Base-by-base conservation (phyloP, 495 filamentous ascomycete species). In the Emericellopsis terricola region DNA sequence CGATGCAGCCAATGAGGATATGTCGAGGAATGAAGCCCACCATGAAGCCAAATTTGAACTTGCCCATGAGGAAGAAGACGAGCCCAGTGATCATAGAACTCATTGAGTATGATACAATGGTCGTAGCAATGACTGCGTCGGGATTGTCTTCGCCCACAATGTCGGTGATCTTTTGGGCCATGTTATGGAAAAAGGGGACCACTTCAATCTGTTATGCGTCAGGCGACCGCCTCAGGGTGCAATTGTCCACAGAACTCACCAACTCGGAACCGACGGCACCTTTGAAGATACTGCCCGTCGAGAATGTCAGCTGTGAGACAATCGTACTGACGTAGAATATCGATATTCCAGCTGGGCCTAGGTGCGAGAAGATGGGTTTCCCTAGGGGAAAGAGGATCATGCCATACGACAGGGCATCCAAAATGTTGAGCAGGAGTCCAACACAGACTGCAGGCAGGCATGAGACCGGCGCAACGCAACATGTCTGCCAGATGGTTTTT, bases 291-390 rank as follows among this genome's bases (percentile, higher is more conserved):
- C 84, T 93, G 4, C 82, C 81, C 4, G 73, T 68, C 2, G 87
- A 94, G 52, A 86, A 96, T n/a, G 82, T 78, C 29, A 97, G 52
- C 47, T 97, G 89, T 1, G 91, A 77, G 16, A 97, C 68, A 40
- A 97, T 94, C 38, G 82, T 91, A 60, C 86, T 94, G 41, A 97
- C 79, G 48, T 94, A 97, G 57, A 94, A 97, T 62, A 97, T 96
- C 0, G 91, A 93, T 38, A 97, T 92, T 10, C 89, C 89, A 33
- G 93, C 87, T 3, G 85, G 70, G 3, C 85, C 89, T 16, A 94
- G 68, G 31, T 73, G 61, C 18, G 74, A 64, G 48, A 97, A 97
- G 13, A 92, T 69, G 1, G 77, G 69, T 44, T 79, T 75, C 14
- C 83, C 82, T 16, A 96, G 64, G 4, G 89, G 89, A 41, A 97